These are phyloP conservation scores for Plantago coronopus DNA, from an alignment of 305 asterid genomes.

Conservation along the genomic window DNA sequence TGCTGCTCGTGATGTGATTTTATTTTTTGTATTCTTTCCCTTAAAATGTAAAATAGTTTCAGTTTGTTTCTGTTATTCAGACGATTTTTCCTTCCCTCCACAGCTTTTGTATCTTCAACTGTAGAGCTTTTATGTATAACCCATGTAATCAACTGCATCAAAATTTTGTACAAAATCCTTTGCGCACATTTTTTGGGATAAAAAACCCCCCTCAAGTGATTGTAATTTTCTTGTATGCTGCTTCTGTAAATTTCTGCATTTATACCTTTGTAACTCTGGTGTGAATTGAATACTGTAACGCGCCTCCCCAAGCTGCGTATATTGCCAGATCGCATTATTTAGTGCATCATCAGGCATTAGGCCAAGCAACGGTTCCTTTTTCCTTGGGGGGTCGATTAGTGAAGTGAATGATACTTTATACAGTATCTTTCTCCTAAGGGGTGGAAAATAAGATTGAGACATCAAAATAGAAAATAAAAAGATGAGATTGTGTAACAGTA, in stretches of 20 bases:
- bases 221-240: not conserved
- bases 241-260: not conserved
- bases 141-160: conserved; percentile 14
- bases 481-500: too few species aligned
- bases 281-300: too few species aligned
- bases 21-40: conserved; percentile 21
- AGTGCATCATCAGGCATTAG: too few species aligned
- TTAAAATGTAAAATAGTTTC: conserved; percentile 42
- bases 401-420: too few species aligned
- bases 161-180: conserved; percentile 25
- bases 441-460: too few species aligned
- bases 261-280: not conserved
- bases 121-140: conserved; percentile 36
- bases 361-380: too few species aligned
- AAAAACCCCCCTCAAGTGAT: conserved; percentile 2
- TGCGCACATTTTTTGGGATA: conserved; percentile 14
- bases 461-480: too few species aligned
- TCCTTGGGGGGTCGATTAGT: too few species aligned
- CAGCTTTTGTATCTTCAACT: conserved; percentile 27
- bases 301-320: too few species aligned
- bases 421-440: too few species aligned
- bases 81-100: conserved; percentile 15
- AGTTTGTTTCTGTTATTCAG: conserved; percentile 26
- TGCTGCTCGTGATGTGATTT: conserved; percentile 22
- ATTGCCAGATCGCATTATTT: too few species aligned